Base-by-base conservation (phyloP, 768 basidiomycete species). In the Hortiboletus flavorubellus region DNA sequence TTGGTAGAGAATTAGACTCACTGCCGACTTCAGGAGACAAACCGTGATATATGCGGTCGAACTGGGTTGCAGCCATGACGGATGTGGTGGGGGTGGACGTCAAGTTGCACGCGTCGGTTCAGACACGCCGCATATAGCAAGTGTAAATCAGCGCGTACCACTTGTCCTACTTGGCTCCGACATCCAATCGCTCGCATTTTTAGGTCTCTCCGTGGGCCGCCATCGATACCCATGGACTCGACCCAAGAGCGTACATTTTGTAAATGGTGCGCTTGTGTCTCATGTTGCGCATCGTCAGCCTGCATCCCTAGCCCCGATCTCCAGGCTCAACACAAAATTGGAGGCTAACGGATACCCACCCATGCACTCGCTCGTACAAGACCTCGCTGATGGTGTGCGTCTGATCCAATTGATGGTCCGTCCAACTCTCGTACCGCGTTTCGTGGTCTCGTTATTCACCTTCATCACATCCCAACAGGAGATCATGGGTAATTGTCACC, bases 241-340 rank as follows among this genome's bases (percentile, higher is more conserved):
- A 71, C 69, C 38, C 89, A 91, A 66, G 84, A 89, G 68, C 76
- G 86, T 58, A 93, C 93, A 2, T 95, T 95, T 68, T 93, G 91
- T 72, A 93, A 93, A 83, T 95, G 93, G 93, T 93, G 58, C 56
- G 61, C 35, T 33, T 34, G 6, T 53, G n/a, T 41, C 11, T 49
- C 33, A 30, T 31, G 48, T 35, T 21, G 31, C 43, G n/a, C 23
- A 26, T 53, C 48, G 16, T 38, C 46, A 47, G 49, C 53, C 34
- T 8, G 14, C 18, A 51, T 44, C 37, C 46, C 37, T 40, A 21
- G 21, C 18, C 34, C 37, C 45, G n/a, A 59, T 46, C 23, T 46
- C 38, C 61, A 98, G 96, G 97, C 78, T 98, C 55, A 99, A 98
- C 66, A 92, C 94, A 9, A 95, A 96, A 69, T 81, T 99, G 31